Evolutionary conservation across 352 stramenopile genomes (phyloP).

Genomic region (Phytophthora litchii): DNA sequence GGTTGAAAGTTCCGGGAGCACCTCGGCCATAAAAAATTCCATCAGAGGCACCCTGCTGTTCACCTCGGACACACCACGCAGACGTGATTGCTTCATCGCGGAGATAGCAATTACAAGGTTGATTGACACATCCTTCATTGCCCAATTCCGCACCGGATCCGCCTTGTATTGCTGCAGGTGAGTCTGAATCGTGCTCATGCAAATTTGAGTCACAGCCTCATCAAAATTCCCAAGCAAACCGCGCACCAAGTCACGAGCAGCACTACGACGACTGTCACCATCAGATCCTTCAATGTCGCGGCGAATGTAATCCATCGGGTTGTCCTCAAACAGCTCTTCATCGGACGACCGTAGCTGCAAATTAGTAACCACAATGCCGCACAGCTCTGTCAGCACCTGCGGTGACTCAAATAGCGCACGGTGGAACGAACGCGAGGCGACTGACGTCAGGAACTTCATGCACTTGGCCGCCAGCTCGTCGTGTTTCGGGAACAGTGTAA

Average conservation of each 20-base stretch:
- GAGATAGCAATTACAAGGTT: constrained; percentile 97
- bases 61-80: constrained; percentile 94
- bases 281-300: constrained; percentile 98
- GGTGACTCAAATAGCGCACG: constrained; percentile 84
- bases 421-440: constrained; percentile 96
- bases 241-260: constrained; percentile 94
- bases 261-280: constrained; percentile 95
- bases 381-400: constrained; percentile 90
- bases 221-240: constrained; percentile 96
- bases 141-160: constrained; percentile 91
- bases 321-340: constrained; percentile 99
- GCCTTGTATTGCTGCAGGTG: constrained; percentile 93
- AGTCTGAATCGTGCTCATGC: constrained; percentile 87
- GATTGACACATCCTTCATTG: constrained; percentile 95
- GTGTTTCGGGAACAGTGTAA: constrained; percentile 91
- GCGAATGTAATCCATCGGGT: constrained; percentile 98
- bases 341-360: constrained; percentile 95
- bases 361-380: constrained; percentile 98
- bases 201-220: constrained; percentile 94
- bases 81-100: constrained; percentile 93
- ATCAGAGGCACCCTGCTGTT: constrained; percentile 96
- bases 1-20: constrained; percentile 93
- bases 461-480: constrained; percentile 95
- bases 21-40: constrained; percentile 95
- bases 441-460: constrained; percentile 97